Percentiles rank a stretch among this genome's conserved stretches.
Conservation (phyloP, 169 alveolate species). For the Eimeria nieschulzi region DNA sequence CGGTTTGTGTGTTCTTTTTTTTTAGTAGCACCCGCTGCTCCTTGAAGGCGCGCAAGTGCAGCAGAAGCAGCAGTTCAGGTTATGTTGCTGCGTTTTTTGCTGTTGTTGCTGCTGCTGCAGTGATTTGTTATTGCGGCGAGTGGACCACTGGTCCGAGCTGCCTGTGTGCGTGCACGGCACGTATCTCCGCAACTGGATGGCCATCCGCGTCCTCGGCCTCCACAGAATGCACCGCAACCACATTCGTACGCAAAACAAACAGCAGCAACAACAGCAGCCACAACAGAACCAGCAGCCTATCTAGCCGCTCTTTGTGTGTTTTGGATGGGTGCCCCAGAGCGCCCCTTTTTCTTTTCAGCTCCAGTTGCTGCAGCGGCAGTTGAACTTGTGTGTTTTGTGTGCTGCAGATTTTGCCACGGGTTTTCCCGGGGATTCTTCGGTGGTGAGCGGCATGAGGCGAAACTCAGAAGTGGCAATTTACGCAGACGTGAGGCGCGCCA, state of each 20-base stretch:
- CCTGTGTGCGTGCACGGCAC: slow-evolving; percentile 68
- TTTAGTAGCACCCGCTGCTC: no score
- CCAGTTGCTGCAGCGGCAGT: not conserved
- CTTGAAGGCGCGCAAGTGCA: slow-evolving; percentile 10
- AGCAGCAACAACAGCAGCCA: slow-evolving; percentile 29
- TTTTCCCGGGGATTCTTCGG: slow-evolving; percentile 56
- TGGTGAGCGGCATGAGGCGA: slow-evolving; percentile 66
- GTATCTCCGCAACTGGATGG: slow-evolving; percentile 51
- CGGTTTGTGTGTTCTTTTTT: no score
- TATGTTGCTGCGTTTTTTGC: not conserved
- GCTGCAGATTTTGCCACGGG: slow-evolving; percentile 69
- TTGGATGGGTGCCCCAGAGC: not conserved
- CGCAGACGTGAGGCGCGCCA: slow-evolving; percentile 50
- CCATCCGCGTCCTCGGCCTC: slow-evolving; percentile 42
- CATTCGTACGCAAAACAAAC: slow-evolving; percentile 41
- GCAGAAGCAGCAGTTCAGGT: not conserved
- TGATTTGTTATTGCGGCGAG: slow-evolving; percentile 45
- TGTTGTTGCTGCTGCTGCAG: slow-evolving; percentile 36
- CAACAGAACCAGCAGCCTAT: not conserved
- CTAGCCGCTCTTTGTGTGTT: not conserved
- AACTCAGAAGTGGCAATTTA: slow-evolving; percentile 52
- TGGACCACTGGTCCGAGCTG: slow-evolving; percentile 22
- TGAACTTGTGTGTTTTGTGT: not conserved
- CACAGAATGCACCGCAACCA: slow-evolving; percentile 71
- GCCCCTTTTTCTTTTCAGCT: not conserved